phyloP scores from a whole-genome alignment of 2,329 filamentous ascomycete species.

The Penicillium sp. region DNA sequence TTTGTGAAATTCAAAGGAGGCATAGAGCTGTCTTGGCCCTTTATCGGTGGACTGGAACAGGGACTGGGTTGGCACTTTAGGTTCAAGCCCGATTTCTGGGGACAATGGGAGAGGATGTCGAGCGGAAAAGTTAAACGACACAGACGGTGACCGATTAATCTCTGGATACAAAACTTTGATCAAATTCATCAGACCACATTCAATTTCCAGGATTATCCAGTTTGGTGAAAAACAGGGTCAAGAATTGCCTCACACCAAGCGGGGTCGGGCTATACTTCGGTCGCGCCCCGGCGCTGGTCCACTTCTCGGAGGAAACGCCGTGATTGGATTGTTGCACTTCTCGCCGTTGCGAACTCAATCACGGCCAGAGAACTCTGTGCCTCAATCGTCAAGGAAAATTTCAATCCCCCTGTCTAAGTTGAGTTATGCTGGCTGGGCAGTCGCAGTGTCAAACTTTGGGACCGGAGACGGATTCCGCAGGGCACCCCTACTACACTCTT shows the following conservation, averaged over 20 bases:
- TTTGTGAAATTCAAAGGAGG: conserved; percentile 81
- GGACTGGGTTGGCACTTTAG: conserved; percentile 73
- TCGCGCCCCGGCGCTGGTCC: neutral
- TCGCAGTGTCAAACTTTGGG: neutral
- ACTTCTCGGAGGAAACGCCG: conserved; percentile 13
- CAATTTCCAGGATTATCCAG: neutral
- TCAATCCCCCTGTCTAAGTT: neutral
- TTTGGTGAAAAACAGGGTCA: neutral
- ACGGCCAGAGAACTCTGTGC: neutral
- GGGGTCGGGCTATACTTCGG: conserved; percentile 12
- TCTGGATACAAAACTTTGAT: neutral
- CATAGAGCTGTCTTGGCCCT: conserved; percentile 81
- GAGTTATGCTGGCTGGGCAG: neutral
- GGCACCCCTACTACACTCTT: neutral
- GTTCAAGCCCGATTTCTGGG: neutral
- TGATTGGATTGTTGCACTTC: conserved; percentile 1
- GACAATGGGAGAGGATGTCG: neutral
- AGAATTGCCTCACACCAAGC: neutral
- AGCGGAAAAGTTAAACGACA: neutral
- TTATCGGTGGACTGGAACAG: conserved; percentile 90
- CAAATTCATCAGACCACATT: neutral
- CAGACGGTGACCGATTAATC: neutral
- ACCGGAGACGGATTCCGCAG: neutral
- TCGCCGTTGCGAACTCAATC: neutral
- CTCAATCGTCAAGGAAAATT: neutral